These are phyloP conservation scores for Meyerozyma guilliermondii DNA, from an alignment of 1,139 yeast genomes.

Conservation along the genomic window DNA sequence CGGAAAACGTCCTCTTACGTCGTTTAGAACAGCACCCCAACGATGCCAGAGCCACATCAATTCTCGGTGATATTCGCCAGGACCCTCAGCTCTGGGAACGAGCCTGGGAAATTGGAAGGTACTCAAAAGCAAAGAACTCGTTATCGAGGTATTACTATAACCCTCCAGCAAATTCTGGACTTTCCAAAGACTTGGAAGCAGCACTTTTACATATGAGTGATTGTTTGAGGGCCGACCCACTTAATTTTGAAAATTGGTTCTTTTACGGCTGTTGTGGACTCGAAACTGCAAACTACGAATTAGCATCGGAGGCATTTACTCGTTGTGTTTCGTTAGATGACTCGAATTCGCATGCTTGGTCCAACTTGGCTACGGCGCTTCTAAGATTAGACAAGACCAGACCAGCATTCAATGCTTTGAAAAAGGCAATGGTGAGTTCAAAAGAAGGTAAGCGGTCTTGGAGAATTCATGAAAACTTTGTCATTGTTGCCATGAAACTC, in stretches of 20 bases:
- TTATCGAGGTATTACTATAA: conserved; percentile 67
- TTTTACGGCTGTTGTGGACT: conserved; percentile 89
- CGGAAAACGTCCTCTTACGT: conserved; percentile 51
- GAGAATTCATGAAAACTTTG: conserved; percentile 87
- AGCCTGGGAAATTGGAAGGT: conserved; percentile 84
- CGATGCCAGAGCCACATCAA: conserved; percentile 81
- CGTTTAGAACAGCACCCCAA: conserved; percentile 56
- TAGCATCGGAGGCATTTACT: conserved; percentile 91
- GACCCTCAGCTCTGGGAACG: conserved; percentile 77
- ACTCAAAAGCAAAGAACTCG: conserved; percentile 82
- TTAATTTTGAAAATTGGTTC: conserved; percentile 82
- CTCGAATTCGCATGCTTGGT: conserved; percentile 81
- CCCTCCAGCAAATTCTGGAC: conserved; percentile 56
- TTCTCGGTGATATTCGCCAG: conserved; percentile 79
- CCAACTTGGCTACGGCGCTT: conserved; percentile 84
- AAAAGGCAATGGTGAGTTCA: conserved; percentile 67
- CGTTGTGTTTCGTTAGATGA: conserved; percentile 88
- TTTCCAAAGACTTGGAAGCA: conserved; percentile 44
- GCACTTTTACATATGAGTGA: conserved; percentile 72
- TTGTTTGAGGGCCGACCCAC: conserved; percentile 70
- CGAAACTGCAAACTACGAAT: conserved; percentile 63
- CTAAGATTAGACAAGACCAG: conserved; percentile 57
- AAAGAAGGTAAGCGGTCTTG: conserved; percentile 68
- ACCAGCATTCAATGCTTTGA: conserved; percentile 81
- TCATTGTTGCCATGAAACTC: conserved; percentile 75